A percentile compares a stretch with the other conserved stretches of the same genome.
Conservation (phyloP, 495 filamentous ascomycete species). For the Paragyromitra xinjiangensis region DNA sequence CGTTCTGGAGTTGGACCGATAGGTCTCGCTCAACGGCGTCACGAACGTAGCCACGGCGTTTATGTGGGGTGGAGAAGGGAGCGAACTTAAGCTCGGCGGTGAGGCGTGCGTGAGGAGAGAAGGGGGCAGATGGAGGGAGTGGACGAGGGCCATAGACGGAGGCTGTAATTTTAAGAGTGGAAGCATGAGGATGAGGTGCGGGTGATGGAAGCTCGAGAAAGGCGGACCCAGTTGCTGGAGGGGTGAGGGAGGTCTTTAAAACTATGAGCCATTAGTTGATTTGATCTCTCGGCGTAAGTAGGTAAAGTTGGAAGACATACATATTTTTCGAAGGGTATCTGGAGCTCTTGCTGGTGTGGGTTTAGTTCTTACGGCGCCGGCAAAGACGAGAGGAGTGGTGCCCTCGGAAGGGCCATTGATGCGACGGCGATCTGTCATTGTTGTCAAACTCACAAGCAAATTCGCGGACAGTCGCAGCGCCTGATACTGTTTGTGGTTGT, state of each 20-base stretch:
- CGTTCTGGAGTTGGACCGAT: constrained; percentile 87
- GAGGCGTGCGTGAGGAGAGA: constrained; percentile 87
- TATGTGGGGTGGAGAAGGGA: constrained; percentile 80
- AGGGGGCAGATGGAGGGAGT: constrained; percentile 85
- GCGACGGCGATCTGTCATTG: constrained; percentile 86
- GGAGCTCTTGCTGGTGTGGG: constrained; percentile 63
- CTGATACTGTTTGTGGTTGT: constrained; percentile 19
- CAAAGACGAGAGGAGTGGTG: constrained; percentile 78
- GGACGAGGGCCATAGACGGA: constrained; percentile 93
- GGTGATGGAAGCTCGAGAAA: constrained; percentile 79
- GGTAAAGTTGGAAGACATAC: constrained; percentile 64
- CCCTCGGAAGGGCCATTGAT: constrained; percentile 86
- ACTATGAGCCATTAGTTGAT: constrained; percentile 63
- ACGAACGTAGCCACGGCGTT: constrained; percentile 84
- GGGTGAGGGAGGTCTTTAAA: constrained; percentile 88
- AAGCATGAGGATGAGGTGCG: constrained; percentile 60
- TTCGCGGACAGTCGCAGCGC: neutral
- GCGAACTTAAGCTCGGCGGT: constrained; percentile 95
- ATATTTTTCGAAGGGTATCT: constrained; percentile 80
- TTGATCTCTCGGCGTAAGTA: constrained; percentile 4
- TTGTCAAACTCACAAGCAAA: neutral
- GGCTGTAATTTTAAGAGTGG: constrained; percentile 85
- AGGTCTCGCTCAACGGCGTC: constrained; percentile 89
- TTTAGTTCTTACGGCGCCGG: constrained; percentile 58
- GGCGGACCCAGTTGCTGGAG: constrained; percentile 91